phyloP scores from a whole-genome alignment of 768 basidiomycete genomes.

The Aureoboletus auriporus region DNA sequence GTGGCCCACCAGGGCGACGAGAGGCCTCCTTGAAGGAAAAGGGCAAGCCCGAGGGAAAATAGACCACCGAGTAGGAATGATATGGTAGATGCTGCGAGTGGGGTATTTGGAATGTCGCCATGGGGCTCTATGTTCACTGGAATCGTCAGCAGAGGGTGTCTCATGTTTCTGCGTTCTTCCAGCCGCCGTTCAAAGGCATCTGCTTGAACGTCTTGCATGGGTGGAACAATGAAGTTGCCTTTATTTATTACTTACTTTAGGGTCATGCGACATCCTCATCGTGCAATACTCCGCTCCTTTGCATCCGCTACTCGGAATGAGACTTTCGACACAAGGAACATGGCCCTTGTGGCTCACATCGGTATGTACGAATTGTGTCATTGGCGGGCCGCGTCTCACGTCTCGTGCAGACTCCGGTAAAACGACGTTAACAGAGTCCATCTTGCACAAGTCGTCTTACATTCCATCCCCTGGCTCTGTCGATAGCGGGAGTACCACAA shows the following conservation, averaged over 20 bases:
- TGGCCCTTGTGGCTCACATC: slow-evolving; percentile 88
- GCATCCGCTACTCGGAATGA: slow-evolving; percentile 28
- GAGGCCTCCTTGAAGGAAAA: slow-evolving; percentile 47
- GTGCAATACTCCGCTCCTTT: slow-evolving; percentile 14
- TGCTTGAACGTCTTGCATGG: slow-evolving; percentile 31
- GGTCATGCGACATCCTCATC: not conserved
- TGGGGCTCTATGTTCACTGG: slow-evolving; percentile 38
- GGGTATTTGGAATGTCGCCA: slow-evolving; percentile 85
- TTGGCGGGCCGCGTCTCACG: slow-evolving; percentile 3
- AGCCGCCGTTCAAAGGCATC: slow-evolving; percentile 42
- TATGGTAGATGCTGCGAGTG: slow-evolving; percentile 69
- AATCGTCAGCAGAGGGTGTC: slow-evolving; percentile 49
- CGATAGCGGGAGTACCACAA: slow-evolving; percentile 86
- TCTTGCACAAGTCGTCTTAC: slow-evolving; percentile 72
- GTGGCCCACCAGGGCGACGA: slow-evolving; percentile 56
- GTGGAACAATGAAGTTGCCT: slow-evolving; percentile 3
- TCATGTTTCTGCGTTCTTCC: slow-evolving; percentile 34
- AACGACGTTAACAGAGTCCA: slow-evolving; percentile 86
- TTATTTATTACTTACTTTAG: slow-evolving; percentile 7
- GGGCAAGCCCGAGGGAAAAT: slow-evolving; percentile 56
- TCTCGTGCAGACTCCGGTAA: slow-evolving; percentile 72
- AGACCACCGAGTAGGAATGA: slow-evolving; percentile 81
- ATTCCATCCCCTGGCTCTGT: slow-evolving; percentile 74
- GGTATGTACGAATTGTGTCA: slow-evolving; percentile 50
- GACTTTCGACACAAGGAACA: slow-evolving; percentile 55